Evolutionary conservation across 306 rosid species (phyloP), one percentile per base, ranked within the genome.

Genomic region (Sphenostylis stenocarpa): DNA sequence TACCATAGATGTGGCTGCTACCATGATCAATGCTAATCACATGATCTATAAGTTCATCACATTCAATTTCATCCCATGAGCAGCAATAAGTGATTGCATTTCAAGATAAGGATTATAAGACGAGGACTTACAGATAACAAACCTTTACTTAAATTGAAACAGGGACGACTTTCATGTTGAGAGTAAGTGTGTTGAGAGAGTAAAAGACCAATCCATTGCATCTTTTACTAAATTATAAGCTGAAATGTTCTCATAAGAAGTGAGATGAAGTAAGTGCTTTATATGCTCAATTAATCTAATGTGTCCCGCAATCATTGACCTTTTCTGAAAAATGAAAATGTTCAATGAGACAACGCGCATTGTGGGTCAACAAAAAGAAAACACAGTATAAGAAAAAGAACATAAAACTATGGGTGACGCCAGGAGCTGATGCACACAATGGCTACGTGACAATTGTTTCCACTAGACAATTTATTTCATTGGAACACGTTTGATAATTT

Each of bases 51-150:
- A 1, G n/a, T 21, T 73, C 48, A 43, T 83, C 73, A 63, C 86
- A 78, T 8, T 51, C 4, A 23, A 83, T 75, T 1, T 81, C 80
- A 60, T 73, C 55, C 86, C 86, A 78, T 41, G 70, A 78, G 38
- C 80, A 78, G 23, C 81, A 83, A 45, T 78, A 70, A 8, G 56
- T 60, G 65, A 12, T 21, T 7, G 61, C 19, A 53, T 66, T 77
- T 84, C 86, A 79, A 13, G 81, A 73, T n/a, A 26, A 19, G 64
- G 77, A 23, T 39, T 0, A 0, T 0, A 1, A 51, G 83, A 83
- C 6, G 86, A 52, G 12, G 3, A 4, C 23, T 38, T 31, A 8
- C 3, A 12, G 13, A 60, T 78, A 12, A 7, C 17, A 67, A 83
- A 78, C 56, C 73, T 47, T 49, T 58, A 14, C 55, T 60, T 83